phyloP scores from a whole-genome alignment of 2,329 filamentous ascomycete species.

The Cladorrhinum sp. region DNA sequence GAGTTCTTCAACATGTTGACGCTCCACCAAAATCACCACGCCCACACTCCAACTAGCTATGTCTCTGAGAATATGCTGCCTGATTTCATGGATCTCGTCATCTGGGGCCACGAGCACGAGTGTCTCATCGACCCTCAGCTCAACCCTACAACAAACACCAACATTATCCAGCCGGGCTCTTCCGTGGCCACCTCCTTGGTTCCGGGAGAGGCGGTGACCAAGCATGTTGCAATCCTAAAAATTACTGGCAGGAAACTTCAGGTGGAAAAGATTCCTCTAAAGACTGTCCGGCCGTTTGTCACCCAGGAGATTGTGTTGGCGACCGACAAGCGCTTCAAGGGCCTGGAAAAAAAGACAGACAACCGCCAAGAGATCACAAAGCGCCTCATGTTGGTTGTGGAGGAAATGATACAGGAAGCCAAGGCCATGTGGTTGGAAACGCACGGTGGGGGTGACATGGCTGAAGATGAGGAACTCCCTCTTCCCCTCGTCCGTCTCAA shows the following conservation, averaged over 20 bases:
- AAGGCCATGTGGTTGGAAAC: slow-evolving; percentile 74
- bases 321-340: slow-evolving; percentile 72
- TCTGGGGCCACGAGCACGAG: slow-evolving; percentile 98
- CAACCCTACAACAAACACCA: slow-evolving; percentile 86
- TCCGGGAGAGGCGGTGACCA: slow-evolving; percentile 83
- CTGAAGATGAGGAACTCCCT: slow-evolving; percentile 61
- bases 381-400: slow-evolving; percentile 72
- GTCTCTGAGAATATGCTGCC: slow-evolving; percentile 91
- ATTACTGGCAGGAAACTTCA: slow-evolving; percentile 80
- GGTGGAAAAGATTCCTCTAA: slow-evolving; percentile 76
- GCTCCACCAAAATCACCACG: slow-evolving; percentile 94
- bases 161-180: slow-evolving; percentile 96
- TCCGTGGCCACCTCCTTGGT: slow-evolving; percentile 92
- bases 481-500: slow-evolving; percentile 83
- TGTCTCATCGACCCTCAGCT: slow-evolving; percentile 80
- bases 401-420: slow-evolving; percentile 84
- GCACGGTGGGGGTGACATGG: slow-evolving; percentile 62
- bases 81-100: slow-evolving; percentile 82
- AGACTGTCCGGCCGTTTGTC: slow-evolving; percentile 86
- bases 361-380: slow-evolving; percentile 78
- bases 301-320: slow-evolving; percentile 77
- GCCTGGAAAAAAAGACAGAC: slow-evolving; percentile 74
- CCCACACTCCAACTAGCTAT: slow-evolving; percentile 89
- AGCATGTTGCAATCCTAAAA: slow-evolving; percentile 83
- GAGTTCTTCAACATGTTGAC: slow-evolving; percentile 97